These are phyloP conservation scores for Orbilia blumenaviensis DNA, from an alignment of 2,329 filamentous ascomycete species.

Conservation along the genomic window DNA sequence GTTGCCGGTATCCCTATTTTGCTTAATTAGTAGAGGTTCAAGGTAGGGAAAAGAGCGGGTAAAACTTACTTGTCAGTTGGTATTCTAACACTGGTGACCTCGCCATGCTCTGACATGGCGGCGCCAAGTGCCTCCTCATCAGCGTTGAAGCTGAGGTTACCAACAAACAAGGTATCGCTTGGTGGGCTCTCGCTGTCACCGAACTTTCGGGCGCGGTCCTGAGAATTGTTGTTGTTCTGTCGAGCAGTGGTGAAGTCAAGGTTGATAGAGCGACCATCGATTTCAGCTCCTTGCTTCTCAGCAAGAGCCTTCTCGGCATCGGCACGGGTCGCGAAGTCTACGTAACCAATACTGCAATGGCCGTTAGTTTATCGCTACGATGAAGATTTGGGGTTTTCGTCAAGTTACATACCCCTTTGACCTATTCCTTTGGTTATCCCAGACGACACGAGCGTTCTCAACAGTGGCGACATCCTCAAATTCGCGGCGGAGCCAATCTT, in stretches of 20 bases:
- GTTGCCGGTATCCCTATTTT: conserved; percentile 75
- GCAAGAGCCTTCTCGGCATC: conserved; percentile 76
- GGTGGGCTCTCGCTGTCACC: conserved; percentile 82
- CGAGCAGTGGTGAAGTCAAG: conserved; percentile 79
- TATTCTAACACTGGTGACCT: conserved; percentile 81
- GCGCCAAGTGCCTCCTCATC: conserved; percentile 78
- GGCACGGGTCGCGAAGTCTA: conserved; percentile 78
- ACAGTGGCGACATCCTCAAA: conserved; percentile 84
- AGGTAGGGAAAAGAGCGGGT: not conserved
- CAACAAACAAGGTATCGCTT: conserved; percentile 87
- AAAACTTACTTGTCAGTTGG: conserved; percentile 78
- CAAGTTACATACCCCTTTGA: conserved; percentile 74
- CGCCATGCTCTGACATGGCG: conserved; percentile 76
- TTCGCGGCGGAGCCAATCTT: conserved; percentile 86
- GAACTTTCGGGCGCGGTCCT: conserved; percentile 73
- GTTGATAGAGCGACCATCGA: conserved; percentile 79
- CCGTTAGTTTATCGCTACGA: conserved; percentile 56
- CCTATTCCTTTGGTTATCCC: conserved; percentile 80
- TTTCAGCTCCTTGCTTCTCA: conserved; percentile 76
- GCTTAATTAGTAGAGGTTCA: conserved; percentile 58
- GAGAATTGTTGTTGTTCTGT: conserved; percentile 65
- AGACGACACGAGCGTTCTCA: conserved; percentile 79
- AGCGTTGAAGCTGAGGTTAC: conserved; percentile 86
- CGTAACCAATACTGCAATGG: conserved; percentile 77
- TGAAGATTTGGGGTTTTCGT: not conserved